Evolutionary conservation across 2,329 filamentous ascomycete species (phyloP).

Genomic region (Tolypocladium ophioglossoides): DNA sequence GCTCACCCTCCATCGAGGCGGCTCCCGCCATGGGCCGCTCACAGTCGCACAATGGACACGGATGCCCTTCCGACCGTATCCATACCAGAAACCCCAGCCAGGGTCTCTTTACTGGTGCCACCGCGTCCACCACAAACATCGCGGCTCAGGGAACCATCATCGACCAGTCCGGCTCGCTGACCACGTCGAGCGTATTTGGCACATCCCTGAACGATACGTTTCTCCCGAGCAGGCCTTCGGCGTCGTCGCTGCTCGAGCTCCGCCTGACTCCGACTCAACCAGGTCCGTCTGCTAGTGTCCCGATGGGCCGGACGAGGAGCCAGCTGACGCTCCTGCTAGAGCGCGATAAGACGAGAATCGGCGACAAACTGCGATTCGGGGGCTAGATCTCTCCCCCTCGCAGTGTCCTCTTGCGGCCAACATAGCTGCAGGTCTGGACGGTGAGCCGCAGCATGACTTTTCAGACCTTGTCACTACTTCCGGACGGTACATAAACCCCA

Average conservation of each 20-base stretch:
- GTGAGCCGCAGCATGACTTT: neutral
- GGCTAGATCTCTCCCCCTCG: constrained; percentile 8
- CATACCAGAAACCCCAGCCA: constrained; percentile 7
- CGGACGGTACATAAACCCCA: neutral
- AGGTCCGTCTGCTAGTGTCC: constrained; percentile 31
- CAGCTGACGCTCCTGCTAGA: constrained; percentile 48
- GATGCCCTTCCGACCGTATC: constrained; percentile 8
- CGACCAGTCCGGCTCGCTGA: constrained; percentile 24
- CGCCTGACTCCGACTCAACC: constrained; percentile 40
- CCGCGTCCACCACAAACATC: constrained; percentile 29
- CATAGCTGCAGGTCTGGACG: neutral
- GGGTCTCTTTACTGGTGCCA: constrained; percentile 23
- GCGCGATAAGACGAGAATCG: constrained; percentile 32
- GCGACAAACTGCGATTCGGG: constrained; percentile 15
- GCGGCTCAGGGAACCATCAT: constrained; percentile 33
- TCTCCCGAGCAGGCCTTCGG: constrained; percentile 11
- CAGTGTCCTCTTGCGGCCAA: neutral
- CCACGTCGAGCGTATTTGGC: constrained; percentile 12
- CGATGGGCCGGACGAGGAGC: constrained; percentile 48
- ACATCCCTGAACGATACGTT: constrained; percentile 12
- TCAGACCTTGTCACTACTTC: neutral
- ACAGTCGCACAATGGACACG: constrained; percentile 19
- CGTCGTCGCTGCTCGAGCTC: constrained; percentile 21
- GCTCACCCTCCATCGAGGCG: constrained; percentile 1
- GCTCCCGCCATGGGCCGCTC: constrained; percentile 20